Conservation (phyloP, 2,329 filamentous ascomycete genomes). For the Immersiporthe knoxdaviesiana region DNA sequence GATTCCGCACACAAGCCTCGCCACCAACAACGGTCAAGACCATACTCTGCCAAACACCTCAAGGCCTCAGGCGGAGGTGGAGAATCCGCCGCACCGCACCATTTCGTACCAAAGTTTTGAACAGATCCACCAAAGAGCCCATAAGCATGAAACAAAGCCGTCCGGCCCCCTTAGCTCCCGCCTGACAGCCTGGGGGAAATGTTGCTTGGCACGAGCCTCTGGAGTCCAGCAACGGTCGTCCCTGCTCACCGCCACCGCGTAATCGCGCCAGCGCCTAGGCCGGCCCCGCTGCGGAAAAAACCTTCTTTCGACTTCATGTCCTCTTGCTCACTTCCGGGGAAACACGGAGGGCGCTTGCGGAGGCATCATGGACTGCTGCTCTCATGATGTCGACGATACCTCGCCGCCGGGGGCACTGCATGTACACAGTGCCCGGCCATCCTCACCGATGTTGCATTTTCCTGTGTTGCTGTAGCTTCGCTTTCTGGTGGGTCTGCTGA, state of each 20-base stretch:
- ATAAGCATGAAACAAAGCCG: neutral
- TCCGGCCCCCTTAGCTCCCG: constrained; percentile 2
- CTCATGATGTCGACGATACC: neutral
- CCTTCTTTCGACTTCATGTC: constrained; percentile 18
- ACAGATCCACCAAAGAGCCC: neutral
- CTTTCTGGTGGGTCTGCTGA: neutral
- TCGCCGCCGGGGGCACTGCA: neutral
- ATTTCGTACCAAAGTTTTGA: constrained; percentile 1
- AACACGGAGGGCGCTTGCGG: neutral
- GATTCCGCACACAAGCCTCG: too few species aligned
- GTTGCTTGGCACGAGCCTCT: neutral
- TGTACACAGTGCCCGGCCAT: constrained; percentile 5
- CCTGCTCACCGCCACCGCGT: constrained; percentile 8
- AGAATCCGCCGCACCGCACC: neutral
- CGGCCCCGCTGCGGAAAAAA: constrained; percentile 14
- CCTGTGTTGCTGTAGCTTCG: neutral
- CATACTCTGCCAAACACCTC: neutral
- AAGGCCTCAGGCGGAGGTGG: neutral
- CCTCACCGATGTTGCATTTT: neutral
- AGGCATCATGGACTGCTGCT: neutral
- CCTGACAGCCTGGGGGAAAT: neutral
- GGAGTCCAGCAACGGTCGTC: constrained; percentile 12
- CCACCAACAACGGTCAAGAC: neutral
- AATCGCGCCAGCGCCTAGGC: neutral
- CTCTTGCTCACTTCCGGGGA: neutral